Base-by-base conservation (phyloP, 2,329 filamentous ascomycete genomes). In the Fusarium acutatum region DNA sequence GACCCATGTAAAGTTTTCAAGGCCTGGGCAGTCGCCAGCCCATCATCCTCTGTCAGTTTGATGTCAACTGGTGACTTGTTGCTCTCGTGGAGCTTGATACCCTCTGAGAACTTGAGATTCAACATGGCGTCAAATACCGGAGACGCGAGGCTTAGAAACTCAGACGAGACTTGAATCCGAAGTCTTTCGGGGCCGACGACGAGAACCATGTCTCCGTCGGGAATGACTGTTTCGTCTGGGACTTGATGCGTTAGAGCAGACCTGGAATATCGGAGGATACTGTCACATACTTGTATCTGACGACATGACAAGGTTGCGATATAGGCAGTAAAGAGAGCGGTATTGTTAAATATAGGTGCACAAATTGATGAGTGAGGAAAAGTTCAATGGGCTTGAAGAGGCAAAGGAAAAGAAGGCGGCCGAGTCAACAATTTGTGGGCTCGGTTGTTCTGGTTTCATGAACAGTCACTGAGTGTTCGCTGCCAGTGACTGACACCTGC, bases 201-300 rank as follows among this genome's bases (percentile, higher is more conserved):
- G 6, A 65, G 58, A 18, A 62, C 20, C 20, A 43, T 12, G 2
- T 65, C 24, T 11, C 63, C 58, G 41, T 14, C 37, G 37, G 37
- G 7, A 22, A 40, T 12, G 20, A 40, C 37, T 13, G 7, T 3
- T 14, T 40, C 37, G 20, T 14, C 37, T 22, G 37, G 2, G 7
- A 22, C 44, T 20, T 30, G 22, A 2, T 30, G 11, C 30, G 26
- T 30, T 28, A 47, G 44, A 15, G 14, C 15, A 50, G 47, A 8
- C 30, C 28, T 1, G 30, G 30, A 34, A 15, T 32, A 18, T 5
- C 3, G 10, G 30, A 24, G 5, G 47, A 24, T 30, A 32, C 17
- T 34, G 15, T 7, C 10, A 32, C 41, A 41, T 32, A 57, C 22
- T 18, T 15, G 22, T 9, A 6, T 14, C 15, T n/a, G 7, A 18